Evolutionary conservation across 768 basidiomycete genomes (phyloP).

Genomic region (Leccinum incarnatum): DNA sequence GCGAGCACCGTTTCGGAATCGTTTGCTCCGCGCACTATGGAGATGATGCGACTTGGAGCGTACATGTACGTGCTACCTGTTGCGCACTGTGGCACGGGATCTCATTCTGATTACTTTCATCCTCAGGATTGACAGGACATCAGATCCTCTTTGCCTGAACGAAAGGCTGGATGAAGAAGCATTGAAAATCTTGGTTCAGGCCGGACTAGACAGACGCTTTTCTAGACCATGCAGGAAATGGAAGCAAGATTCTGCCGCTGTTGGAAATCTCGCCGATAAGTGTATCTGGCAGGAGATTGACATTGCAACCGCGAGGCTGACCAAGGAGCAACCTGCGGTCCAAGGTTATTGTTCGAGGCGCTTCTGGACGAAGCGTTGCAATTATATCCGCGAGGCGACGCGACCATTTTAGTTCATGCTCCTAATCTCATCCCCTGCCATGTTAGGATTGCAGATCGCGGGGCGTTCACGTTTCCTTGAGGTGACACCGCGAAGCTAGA

Average conservation of each 20-base stretch:
- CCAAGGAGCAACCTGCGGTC: slow-evolving; percentile 5
- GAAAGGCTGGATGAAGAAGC: slow-evolving; percentile 25
- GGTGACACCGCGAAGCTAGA: background rate
- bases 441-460: slow-evolving; percentile 18
- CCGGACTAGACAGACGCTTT: slow-evolving; percentile 31
- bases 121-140: slow-evolving; percentile 10
- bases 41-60: slow-evolving; percentile 11
- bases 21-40: background rate
- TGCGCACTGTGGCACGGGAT: background rate
- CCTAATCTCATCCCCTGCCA: background rate
- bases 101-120: background rate
- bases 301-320: background rate
- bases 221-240: slow-evolving; percentile 21
- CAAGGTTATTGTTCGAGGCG: slow-evolving; percentile 23
- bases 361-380: slow-evolving; percentile 21
- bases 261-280: background rate
- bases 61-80: slow-evolving; percentile 19
- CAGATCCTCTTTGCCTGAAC: slow-evolving; percentile 23
- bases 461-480: slow-evolving; percentile 3
- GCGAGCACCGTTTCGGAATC: background rate
- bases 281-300: background rate
- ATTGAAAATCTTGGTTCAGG: slow-evolving; percentile 25
- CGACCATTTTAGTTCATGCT: background rate
- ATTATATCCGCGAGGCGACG: slow-evolving; percentile 30
- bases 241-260: slow-evolving; percentile 13